A percentile compares a stretch with the other conserved stretches of the same genome.
phyloP scores from a whole-genome alignment of 495 filamentous ascomycete species.

The Lophium mytilinum region DNA sequence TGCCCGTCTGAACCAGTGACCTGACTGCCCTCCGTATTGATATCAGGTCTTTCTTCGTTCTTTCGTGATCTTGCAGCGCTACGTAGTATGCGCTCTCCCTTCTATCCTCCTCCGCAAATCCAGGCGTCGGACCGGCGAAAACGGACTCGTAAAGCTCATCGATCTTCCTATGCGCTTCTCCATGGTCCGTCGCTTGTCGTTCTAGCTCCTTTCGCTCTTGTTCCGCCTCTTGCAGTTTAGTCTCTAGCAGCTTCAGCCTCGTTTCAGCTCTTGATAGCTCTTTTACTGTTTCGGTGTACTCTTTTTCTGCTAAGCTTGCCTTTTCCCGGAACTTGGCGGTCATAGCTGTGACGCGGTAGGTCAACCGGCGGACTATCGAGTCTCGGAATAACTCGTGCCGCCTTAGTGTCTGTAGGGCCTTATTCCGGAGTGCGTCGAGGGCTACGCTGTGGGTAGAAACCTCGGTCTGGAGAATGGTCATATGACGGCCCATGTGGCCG shows the following conservation, averaged over 20 bases:
- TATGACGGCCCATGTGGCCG: neutral
- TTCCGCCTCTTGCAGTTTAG: neutral
- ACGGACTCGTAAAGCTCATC: constrained; percentile 4
- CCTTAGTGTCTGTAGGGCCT: neutral
- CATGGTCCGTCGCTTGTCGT: constrained; percentile 4
- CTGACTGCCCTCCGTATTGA: neutral
- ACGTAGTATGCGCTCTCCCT: neutral
- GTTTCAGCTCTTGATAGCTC: neutral
- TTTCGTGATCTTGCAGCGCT: neutral
- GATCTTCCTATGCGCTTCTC: neutral
- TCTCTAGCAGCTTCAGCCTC: neutral
- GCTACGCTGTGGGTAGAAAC: neutral
- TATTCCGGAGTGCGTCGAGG: neutral
- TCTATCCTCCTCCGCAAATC: constrained; percentile 4
- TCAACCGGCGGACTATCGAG: neutral
- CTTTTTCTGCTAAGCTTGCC: neutral
- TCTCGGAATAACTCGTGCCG: neutral
- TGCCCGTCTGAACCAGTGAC: neutral
- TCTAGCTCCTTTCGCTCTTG: neutral
- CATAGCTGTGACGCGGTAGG: neutral
- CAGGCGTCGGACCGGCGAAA: constrained; percentile 8
- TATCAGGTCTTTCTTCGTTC: neutral
- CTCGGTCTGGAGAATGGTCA: neutral
- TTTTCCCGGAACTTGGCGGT: neutral
- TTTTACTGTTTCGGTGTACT: neutral